Conservation (phyloP, 345 rosid species). For the Triadica sebifera region DNA sequence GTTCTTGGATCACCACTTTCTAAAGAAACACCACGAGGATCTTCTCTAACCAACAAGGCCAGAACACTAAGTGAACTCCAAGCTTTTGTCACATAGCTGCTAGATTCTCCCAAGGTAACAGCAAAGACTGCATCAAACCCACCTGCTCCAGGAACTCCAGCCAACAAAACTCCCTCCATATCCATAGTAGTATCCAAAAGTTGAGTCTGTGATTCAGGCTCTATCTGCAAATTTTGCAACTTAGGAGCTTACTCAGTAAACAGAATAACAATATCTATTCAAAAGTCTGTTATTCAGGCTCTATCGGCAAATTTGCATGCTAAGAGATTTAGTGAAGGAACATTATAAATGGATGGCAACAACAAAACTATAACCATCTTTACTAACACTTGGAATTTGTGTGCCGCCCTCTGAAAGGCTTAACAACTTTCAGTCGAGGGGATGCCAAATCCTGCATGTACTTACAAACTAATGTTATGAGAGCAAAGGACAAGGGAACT, state of each 20-base stretch:
- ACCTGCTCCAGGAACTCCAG: conserved; percentile 97
- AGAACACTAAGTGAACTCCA: conserved; percentile 77
- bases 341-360: neutral
- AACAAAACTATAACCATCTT: neutral
- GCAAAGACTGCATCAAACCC: conserved; percentile 94
- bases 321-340: too few species aligned
- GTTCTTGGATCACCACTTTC: conserved; percentile 81
- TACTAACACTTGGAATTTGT: neutral
- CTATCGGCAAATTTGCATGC: too few species aligned
- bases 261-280: neutral
- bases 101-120: conserved; percentile 64
- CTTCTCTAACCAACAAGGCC: conserved; percentile 88
- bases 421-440: neutral
- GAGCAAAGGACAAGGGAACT: neutral
- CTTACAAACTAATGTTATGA: neutral
- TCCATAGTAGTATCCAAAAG: conserved; percentile 80
- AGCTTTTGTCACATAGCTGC: conserved; percentile 46
- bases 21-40: conserved; percentile 75
- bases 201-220: conserved; percentile 75
- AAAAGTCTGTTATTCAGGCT: too few species aligned
- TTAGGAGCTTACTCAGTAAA: conserved; percentile 5
- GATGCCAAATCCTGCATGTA: neutral
- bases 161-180: conserved; percentile 83
- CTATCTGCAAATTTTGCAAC: conserved; percentile 62
- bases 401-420: neutral